Conservation (phyloP, 306 rosid genomes). For the Clitoria ternatea region DNA sequence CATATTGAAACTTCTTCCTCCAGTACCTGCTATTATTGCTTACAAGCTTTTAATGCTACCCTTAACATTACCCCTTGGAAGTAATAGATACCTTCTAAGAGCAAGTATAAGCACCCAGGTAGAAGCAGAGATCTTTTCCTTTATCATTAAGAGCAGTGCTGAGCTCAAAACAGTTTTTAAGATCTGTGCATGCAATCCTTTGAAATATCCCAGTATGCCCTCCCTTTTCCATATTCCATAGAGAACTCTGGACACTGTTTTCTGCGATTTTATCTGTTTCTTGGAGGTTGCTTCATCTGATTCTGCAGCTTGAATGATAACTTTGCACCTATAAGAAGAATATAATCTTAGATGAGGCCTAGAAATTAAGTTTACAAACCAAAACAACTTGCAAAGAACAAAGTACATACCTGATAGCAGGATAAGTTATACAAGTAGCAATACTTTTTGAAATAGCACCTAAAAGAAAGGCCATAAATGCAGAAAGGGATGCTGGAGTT, state of each 20-base stretch:
- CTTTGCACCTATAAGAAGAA: conserved; percentile 77
- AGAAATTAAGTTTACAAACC: conserved; percentile 16
- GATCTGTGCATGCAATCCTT: conserved; percentile 96
- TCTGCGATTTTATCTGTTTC: conserved; percentile 32
- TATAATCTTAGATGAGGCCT: conserved; percentile 13
- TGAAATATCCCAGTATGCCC: conserved; percentile 80
- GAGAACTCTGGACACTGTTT: conserved; percentile 58
- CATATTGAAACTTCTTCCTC: conserved; percentile 21
- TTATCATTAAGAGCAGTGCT: conserved; percentile 96
- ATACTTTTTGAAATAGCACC: conserved; percentile 89
- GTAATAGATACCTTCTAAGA: conserved; percentile 57
- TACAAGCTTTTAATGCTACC: conserved; percentile 36
- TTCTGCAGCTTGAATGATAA: conserved; percentile 93
- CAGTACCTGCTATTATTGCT: conserved; percentile 13
- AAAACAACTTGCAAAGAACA: conserved; percentile 22
- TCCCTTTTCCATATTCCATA: conserved; percentile 76
- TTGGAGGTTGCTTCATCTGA: conserved; percentile 40
- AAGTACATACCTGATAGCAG: conserved; percentile 78
- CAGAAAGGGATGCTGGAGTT: conserved; percentile 73
- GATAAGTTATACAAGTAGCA: conserved; percentile 88
- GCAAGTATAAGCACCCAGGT: conserved; percentile 93
- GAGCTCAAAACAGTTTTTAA: conserved; percentile 96
- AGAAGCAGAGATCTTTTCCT: conserved; percentile 83
- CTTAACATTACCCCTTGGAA: conserved; percentile 48
- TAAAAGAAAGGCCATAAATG: conserved; percentile 68